These are phyloP conservation scores for Elsinoe necatrix DNA, from an alignment of 2,329 filamentous ascomycete genomes.

Conservation along the genomic window DNA sequence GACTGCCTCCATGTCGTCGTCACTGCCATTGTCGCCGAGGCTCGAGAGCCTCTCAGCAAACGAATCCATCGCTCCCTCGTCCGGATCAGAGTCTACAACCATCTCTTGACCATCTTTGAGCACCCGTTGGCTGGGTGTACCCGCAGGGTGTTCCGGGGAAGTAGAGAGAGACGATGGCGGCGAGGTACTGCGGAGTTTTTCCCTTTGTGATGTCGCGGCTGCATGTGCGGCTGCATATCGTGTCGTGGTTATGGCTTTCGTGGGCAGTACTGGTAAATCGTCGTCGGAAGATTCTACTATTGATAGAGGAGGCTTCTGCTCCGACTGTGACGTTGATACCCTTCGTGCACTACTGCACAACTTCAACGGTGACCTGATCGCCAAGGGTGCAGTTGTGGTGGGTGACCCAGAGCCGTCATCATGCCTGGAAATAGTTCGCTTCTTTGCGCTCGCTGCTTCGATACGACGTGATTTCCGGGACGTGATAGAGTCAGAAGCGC, in stretches of 20 bases:
- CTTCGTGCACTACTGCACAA: neutral
- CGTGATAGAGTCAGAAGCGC: neutral
- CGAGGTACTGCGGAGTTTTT: slow-evolving; percentile 20
- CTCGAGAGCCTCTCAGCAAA: neutral
- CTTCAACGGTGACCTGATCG: neutral
- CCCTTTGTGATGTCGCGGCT: neutral
- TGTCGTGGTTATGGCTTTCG: too few species aligned
- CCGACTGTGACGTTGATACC: neutral
- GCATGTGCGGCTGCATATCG: too few species aligned
- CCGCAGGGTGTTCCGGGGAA: slow-evolving; percentile 20
- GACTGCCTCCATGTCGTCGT: slow-evolving; percentile 26
- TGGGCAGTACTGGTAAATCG: neutral
- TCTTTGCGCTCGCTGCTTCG: neutral
- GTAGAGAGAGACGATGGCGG: slow-evolving; percentile 26
- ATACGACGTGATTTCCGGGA: neutral
- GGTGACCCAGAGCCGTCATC: neutral
- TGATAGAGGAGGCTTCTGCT: neutral
- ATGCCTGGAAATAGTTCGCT: neutral
- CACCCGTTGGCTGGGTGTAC: slow-evolving; percentile 41
- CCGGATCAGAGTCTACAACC: slow-evolving; percentile 39
- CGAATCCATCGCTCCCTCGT: slow-evolving; percentile 13
- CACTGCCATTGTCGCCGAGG: slow-evolving; percentile 22
- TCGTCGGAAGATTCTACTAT: neutral
- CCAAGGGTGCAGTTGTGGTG: neutral
- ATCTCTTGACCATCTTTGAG: slow-evolving; percentile 47